Base-by-base conservation (phyloP, 1,284 basidiomycete genomes). In the Ustilago xerochloae region DNA sequence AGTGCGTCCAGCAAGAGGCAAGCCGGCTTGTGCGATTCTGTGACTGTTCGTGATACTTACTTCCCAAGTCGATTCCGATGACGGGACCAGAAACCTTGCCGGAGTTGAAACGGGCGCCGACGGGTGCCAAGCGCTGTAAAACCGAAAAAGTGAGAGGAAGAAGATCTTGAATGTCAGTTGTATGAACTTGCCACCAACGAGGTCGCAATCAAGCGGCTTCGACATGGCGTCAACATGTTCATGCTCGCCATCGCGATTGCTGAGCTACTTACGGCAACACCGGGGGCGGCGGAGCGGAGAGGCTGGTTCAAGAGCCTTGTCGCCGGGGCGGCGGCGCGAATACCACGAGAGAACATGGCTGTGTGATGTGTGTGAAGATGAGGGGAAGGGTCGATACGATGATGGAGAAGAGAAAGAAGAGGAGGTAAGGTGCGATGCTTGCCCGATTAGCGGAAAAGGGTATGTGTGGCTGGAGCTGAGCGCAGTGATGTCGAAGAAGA, bases 51-150 rank as follows among this genome's bases (percentile, higher is more conserved):
- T 13, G 12, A 59, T 54, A 80, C 78, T 77, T 59, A 77, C 76
- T 83, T 62, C 81, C 81, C 60, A 83, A 58, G 63, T 83, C 81
- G 43, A 83, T 81, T 62, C 81, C 81, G 45, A 83, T 83, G 48
- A 83, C 81, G 38, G 81, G 80, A 30, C 81, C 81, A 12, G 73
- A 71, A 29, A 78, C 79, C 72, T 83, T 81, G 58, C 77, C 68
- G 16, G 74, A 79, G 66, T 72, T 72, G 61, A 73, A 72, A 12
- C 77, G 69, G 6, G 77, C 74, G 45, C 77, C 70, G 15, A 79
- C 15, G n/a, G 77, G 77, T 33, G 75, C 63, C 48, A 81, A 63
- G 16, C 80, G 77, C 63, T 75, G 56, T 20, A 28, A 20, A n/a
- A 18, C 22, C 16, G 32, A 26, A 29, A 3, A 26, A 13, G 12